A percentile compares a stretch with the other conserved stretches of the same genome.
Evolutionary conservation across 2,329 filamentous ascomycete genomes (phyloP).

Genomic region (Fusarium clavum): DNA sequence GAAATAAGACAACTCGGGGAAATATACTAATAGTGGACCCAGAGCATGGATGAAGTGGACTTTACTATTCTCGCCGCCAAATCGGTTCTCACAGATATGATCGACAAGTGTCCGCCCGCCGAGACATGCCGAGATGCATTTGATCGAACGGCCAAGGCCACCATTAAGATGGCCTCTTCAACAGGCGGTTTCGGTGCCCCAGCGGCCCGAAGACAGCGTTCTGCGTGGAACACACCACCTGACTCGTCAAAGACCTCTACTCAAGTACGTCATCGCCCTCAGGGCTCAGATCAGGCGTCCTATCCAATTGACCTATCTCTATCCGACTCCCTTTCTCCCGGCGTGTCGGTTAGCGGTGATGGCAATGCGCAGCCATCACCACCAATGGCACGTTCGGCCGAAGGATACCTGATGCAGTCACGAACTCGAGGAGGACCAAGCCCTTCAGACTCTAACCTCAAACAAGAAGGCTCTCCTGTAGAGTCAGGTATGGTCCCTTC

Average conservation of each 20-base stretch:
- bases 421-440: constrained; percentile 48
- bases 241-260: constrained; percentile 44
- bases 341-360: constrained; percentile 53
- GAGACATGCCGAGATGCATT: constrained; percentile 96
- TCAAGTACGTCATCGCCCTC: constrained; percentile 44
- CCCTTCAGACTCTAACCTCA: constrained; percentile 46
- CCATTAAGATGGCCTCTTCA: constrained; percentile 92
- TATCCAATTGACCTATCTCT: constrained; percentile 53
- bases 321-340: constrained; percentile 56
- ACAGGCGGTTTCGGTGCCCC: constrained; percentile 80
- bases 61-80: constrained; percentile 94
- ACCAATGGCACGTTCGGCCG: constrained; percentile 51
- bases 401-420: constrained; percentile 48
- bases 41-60: constrained; percentile 95
- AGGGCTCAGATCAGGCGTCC: constrained; percentile 48
- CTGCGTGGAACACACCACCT: constrained; percentile 47
- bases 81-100: constrained; percentile 89
- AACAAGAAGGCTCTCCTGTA: constrained; percentile 48
- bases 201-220: constrained; percentile 44
- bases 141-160: constrained; percentile 93
- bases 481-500: constrained; percentile 61
- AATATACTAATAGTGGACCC: constrained; percentile 14
- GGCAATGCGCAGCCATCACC: constrained; percentile 55
- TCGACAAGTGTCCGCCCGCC: constrained; percentile 93
- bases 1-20: background rate